phyloP scores from a whole-genome alignment of 129 eudicot species.

The Tanacetum coccineum region DNA sequence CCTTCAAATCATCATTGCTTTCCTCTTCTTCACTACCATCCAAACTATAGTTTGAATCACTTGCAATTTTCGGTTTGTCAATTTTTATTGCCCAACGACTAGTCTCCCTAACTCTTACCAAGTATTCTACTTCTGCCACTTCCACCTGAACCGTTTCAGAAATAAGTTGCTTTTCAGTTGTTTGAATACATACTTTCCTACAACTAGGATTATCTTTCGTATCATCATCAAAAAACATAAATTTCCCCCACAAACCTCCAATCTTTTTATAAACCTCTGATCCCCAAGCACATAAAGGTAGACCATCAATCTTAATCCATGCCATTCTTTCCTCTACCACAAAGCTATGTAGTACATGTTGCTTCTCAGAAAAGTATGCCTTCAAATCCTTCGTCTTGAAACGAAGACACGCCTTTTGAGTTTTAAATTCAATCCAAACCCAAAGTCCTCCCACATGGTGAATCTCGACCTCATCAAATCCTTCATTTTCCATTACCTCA shows the following conservation, averaged over 20 bases:
- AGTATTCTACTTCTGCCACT: not conserved
- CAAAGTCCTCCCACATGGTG: no score
- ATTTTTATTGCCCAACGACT: no score
- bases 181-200: not conserved
- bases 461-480: no score
- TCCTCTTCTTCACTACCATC: no score
- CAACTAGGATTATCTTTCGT: not conserved
- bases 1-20: no score
- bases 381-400: no score
- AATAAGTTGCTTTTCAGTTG: not conserved
- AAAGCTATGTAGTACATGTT: not conserved
- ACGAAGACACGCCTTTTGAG: no score
- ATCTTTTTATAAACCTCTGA: not conserved
- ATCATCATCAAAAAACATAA: not conserved
- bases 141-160: not conserved
- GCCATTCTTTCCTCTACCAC: not conserved
- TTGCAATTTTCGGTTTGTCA: no score
- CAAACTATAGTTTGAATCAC: no score
- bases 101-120: not conserved
- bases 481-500: no score
- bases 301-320: not conserved
- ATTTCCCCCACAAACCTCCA: not conserved
- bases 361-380: no score
- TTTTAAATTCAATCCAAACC: no score
- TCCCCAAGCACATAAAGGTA: not conserved